Evolutionary conservation across 495 filamentous ascomycete genomes (phyloP), one percentile per base, ranked within the genome.

Genomic region (Trichoderma asperelloides): DNA sequence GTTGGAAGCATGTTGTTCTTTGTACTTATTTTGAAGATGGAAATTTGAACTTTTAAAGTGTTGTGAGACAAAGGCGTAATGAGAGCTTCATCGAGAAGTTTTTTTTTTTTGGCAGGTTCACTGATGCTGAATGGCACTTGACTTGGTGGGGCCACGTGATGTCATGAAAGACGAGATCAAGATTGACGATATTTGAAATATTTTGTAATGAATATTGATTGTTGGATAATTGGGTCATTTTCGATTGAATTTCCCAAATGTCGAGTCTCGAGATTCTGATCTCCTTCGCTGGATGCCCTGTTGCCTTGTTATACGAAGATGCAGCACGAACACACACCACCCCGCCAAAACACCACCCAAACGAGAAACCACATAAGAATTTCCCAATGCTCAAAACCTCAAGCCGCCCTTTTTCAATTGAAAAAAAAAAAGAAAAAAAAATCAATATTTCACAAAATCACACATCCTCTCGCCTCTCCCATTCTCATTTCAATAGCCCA

Each of bases 1-100:
- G 94, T 98, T 11, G 93, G 93, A 18, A 98, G 87, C 92, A 96
- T 96, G 64, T 67, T 71, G 11, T 60, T 30, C 0, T 30, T 60
- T 15, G 30, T 6, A 0, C 7, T 67, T 69, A 39, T 62, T 18
- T 55, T 1, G 23, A 33, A 39, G 18, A 18, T 65, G 63, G 65
- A 25, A 62, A 62, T 2, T 18, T 1, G 55, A 47, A 60, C 5
- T 51, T 63, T 51, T 67, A n/a, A 64, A 65, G 66, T 33, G 57
- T 40, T 64, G 57, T 21, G 40, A n/a, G n/a, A 41, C 30, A 47
- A n/a, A 66, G 45, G 25, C 41, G 66, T 63, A 21, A 63, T 65
- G 69, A 75, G 74, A 57, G 69, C 67, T 70, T 77, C 71, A 70
- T 60, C 6, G 15, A 60, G 27, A 37, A 37, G 33, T 37, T 37